phyloP scores from a whole-genome alignment of 768 basidiomycete species.

The Mrakia frigida region DNA sequence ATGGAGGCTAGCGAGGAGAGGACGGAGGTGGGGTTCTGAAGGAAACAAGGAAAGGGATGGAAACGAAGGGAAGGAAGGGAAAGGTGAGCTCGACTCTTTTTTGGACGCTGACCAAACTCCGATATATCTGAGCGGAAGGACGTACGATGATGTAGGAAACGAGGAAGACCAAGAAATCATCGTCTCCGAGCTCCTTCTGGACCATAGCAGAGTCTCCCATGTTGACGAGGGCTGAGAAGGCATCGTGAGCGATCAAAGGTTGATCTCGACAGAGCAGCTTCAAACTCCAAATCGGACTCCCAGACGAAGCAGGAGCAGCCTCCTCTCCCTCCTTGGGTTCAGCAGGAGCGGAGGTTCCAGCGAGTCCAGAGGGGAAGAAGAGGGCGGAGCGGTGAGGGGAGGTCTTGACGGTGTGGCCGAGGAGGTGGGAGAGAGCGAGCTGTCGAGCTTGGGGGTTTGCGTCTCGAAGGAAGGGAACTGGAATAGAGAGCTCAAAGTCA shows the following conservation, averaged over 20 bases:
- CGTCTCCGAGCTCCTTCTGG: slow-evolving; percentile 61
- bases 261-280: slow-evolving; percentile 85
- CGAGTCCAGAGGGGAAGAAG: slow-evolving; percentile 53
- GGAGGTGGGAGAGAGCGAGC: slow-evolving; percentile 74
- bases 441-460: slow-evolving; percentile 79
- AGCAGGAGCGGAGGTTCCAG: slow-evolving; percentile 44
- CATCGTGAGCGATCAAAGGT: slow-evolving; percentile 83
- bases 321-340: background rate
- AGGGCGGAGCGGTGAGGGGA: slow-evolving; percentile 64
- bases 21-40: slow-evolving; percentile 78
- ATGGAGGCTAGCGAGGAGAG: slow-evolving; percentile 95
- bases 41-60: background rate
- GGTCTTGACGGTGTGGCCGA: slow-evolving; percentile 69
- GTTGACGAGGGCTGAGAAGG: slow-evolving; percentile 88
- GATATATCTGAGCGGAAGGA: slow-evolving; percentile 28
- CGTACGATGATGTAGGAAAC: slow-evolving; percentile 85
- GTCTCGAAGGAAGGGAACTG: slow-evolving; percentile 31
- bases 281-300: slow-evolving; percentile 53
- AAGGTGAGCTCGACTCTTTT: background rate
- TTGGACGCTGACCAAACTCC: background rate
- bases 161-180: slow-evolving; percentile 69
- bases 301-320: slow-evolving; percentile 42
- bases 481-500: background rate
- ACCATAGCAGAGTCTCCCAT: slow-evolving; percentile 77
- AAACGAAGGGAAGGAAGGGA: background rate